Base-by-base conservation (phyloP, 306 rosid genomes). In the Dryas alaskensis region DNA sequence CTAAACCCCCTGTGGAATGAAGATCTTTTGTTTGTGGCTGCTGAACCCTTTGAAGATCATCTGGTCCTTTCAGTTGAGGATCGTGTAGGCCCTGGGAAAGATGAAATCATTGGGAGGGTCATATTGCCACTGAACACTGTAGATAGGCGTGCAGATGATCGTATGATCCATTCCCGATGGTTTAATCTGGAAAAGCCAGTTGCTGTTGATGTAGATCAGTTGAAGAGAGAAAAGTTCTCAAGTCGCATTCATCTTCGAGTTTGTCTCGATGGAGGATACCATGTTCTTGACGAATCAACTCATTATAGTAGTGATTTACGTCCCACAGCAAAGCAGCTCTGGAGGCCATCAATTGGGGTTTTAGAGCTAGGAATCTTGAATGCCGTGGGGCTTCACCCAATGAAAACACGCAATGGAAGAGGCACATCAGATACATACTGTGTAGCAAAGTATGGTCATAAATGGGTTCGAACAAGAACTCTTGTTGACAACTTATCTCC, bases 271-370 rank as follows among this genome's bases (percentile, higher is more conserved):
- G 88, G 86, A 27, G 88, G 90, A 12, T 86, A 86, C 59, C 90
- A 86, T 54, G 90, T 86, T 52, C 90, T 86, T 57, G 90, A 86
- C 43, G 87, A 86, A 73, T 81, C 88, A 2, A 84, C 87, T 73
- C 86, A 86, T 80, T 86, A 81, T 54, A 84, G 88, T 48, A 81
- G 81, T 3, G 90, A 86, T 73, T 85, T 84, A 31, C 86, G 86
- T 16, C 90, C 86, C 48, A 79, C 90, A 0, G 83, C 84, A 6
- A 86, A 81, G 70, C 84, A 79, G 72, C 81, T 86, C 5, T 83
- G 86, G 86, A 84, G 78, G 74, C 86, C 86, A 51, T 19, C 86
- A 5, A 77, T 86, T 5, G 88, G 90, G 42, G 47, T 86, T 22
- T 44, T 86, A 60, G 90, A 86, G 59, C 87, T 84, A 4, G 88